These are phyloP conservation scores for Pichia sp. DNA, from an alignment of 1,139 yeast genomes.

Conservation along the genomic window DNA sequence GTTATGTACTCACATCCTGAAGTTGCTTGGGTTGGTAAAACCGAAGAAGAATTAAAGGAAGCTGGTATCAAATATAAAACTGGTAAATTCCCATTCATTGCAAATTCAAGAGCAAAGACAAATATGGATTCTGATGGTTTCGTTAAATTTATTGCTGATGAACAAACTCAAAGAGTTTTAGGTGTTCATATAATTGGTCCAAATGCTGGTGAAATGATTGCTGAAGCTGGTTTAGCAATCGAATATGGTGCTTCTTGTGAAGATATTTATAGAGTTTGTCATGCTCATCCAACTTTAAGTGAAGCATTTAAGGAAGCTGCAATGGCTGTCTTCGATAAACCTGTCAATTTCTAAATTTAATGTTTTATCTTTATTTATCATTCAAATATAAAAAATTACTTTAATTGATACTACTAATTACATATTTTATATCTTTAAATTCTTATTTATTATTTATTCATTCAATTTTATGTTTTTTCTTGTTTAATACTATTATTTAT, in stretches of 20 bases:
- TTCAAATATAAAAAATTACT: too few species aligned
- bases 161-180: conserved; percentile 91
- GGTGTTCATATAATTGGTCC: conserved; percentile 98
- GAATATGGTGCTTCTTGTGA: conserved; percentile 99
- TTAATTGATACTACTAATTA: not conserved
- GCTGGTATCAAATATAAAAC: conserved; percentile 87
- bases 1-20: conserved; percentile 99
- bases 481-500: not conserved
- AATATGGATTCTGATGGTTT: conserved; percentile 96
- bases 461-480: not conserved
- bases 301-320: conserved; percentile 99
- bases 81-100: conserved; percentile 97
- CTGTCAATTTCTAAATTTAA: conserved; percentile 25
- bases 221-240: conserved; percentile 94
- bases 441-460: not conserved
- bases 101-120: conserved; percentile 99
- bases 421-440: not conserved
- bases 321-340: conserved; percentile 78
- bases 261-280: conserved; percentile 95
- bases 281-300: conserved; percentile 96
- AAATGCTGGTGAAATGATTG: conserved; percentile 99
- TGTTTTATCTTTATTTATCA: not conserved
- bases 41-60: conserved; percentile 91
- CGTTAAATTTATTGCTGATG: conserved; percentile 92
- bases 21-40: conserved; percentile 98